Evolutionary conservation across 441 rosid species (phyloP).

Genomic region (Cnidoscolus chayamansa): DNA sequence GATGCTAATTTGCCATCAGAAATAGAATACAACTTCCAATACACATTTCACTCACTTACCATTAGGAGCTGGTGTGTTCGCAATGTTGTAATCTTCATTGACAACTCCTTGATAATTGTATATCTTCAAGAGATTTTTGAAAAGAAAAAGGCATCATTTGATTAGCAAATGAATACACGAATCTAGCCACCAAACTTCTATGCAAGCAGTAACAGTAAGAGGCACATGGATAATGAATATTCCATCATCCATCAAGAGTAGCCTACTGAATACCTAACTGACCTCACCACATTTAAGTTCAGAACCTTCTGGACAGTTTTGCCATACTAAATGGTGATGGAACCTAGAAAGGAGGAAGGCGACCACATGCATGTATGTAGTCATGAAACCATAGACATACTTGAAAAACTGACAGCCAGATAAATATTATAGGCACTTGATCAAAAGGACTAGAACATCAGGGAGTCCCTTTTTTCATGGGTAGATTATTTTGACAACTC

Average conservation of each 20-base stretch:
- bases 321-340: background rate
- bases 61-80: conserved; percentile 84
- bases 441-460: background rate
- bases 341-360: background rate
- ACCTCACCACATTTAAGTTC: conserved; percentile 5
- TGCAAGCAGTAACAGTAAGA: background rate
- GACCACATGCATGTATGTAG: background rate
- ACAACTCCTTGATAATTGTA: conserved; percentile 88
- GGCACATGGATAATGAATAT: background rate
- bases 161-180: conserved; percentile 10
- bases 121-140: conserved; percentile 45
- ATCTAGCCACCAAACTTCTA: background rate
- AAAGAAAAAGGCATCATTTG: background rate
- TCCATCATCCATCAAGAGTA: background rate
- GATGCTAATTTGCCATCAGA: background rate
- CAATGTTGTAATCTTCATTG: conserved; percentile 80
- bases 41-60: conserved; percentile 40
- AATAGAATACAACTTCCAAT: conserved; percentile 3
- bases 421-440: background rate
- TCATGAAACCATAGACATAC: background rate
- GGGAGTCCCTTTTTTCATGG: background rate
- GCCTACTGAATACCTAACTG: background rate
- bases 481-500: background rate
- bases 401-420: background rate
- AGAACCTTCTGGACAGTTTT: background rate